Conservation (phyloP, 106 monocot species). For the Platanthera zijinensis region DNA sequence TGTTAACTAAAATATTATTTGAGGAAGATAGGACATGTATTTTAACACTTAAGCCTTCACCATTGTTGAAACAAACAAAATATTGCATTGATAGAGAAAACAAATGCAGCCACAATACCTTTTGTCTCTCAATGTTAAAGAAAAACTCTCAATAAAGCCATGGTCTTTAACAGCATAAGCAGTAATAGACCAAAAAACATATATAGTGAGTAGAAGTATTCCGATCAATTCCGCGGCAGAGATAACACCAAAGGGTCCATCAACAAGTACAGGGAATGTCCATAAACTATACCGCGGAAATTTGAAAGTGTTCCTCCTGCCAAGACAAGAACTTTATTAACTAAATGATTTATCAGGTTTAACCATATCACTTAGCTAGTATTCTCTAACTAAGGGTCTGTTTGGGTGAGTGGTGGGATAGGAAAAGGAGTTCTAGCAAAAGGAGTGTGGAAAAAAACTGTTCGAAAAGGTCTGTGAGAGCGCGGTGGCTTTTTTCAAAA, state of each 20-base stretch:
- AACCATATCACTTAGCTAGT: not conserved
- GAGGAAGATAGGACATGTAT: too few relatives aligned
- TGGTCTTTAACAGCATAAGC: slow-evolving; percentile 14
- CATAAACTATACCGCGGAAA: slow-evolving; percentile 49
- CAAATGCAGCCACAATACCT: slow-evolving; percentile 21
- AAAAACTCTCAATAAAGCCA: slow-evolving; percentile 3
- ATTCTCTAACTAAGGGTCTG: not conserved
- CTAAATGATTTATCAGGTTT: not conserved
- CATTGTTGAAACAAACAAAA: too few relatives aligned
- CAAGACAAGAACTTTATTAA: not conserved
- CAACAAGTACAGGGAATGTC: slow-evolving; percentile 80
- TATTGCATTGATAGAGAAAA: not conserved
- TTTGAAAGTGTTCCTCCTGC: slow-evolving; percentile 42
- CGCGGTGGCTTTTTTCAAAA: too few relatives aligned
- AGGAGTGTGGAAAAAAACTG: too few relatives aligned
- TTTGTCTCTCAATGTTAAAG: slow-evolving; percentile 18
- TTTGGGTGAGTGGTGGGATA: too few relatives aligned
- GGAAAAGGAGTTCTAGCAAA: too few relatives aligned
- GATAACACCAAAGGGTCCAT: slow-evolving; percentile 87
- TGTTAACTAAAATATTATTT: too few relatives aligned
- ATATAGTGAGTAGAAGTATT: slow-evolving; percentile 54
- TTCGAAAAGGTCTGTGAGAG: too few relatives aligned
- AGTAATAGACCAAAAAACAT: slow-evolving; percentile 44
- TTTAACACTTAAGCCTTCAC: too few relatives aligned
- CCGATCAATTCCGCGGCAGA: slow-evolving; percentile 76